These are phyloP conservation scores for Gastrolobium bilobum DNA, from an alignment of 306 rosid genomes.

Conservation along the genomic window DNA sequence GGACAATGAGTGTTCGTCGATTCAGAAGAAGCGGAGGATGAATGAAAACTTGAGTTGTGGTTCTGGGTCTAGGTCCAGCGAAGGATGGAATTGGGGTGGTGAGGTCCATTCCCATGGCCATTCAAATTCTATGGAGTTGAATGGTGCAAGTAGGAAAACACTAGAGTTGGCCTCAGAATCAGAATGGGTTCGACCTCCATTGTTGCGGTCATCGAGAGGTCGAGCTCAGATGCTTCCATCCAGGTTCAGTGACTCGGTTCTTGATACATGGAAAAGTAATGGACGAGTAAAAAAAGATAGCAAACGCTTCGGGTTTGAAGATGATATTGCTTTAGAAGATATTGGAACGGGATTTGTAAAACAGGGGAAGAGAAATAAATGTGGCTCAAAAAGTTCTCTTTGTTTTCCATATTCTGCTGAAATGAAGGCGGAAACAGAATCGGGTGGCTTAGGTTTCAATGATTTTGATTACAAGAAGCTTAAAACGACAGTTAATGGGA, in stretches of 20 bases:
- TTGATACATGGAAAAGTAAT: slow-evolving; percentile 48
- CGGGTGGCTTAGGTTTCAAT: slow-evolving; percentile 21
- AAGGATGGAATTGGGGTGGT: slow-evolving; percentile 48
- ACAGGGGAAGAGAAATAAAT: slow-evolving; percentile 40
- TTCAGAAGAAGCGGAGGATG: slow-evolving; percentile 61
- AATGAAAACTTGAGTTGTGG: slow-evolving; percentile 49
- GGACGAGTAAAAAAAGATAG: slow-evolving; percentile 42
- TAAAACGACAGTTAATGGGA: slow-evolving; percentile 15
- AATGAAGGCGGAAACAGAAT: too few species aligned
- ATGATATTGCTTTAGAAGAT: slow-evolving; percentile 35
- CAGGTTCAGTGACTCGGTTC: slow-evolving; percentile 68
- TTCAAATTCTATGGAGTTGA: slow-evolving; percentile 50
- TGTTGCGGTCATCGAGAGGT: slow-evolving; percentile 66
- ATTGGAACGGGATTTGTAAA: slow-evolving; percentile 39
- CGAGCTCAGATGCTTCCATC: slow-evolving; percentile 70
- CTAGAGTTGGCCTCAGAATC: slow-evolving; percentile 28
- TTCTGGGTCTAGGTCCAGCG: slow-evolving; percentile 52
- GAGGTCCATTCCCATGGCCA: slow-evolving; percentile 55
- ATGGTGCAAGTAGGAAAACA: slow-evolving; percentile 24
- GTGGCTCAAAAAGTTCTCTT: slow-evolving; percentile 42
- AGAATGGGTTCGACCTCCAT: slow-evolving; percentile 44
- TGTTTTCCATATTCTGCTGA: slow-evolving; percentile 22
- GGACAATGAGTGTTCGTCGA: slow-evolving; percentile 35
- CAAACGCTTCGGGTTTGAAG: slow-evolving; percentile 33
- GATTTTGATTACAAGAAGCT: slow-evolving; percentile 42